Evolutionary conservation across 257 asterid genomes (phyloP).

Genomic region (Penstemon davidsonii): DNA sequence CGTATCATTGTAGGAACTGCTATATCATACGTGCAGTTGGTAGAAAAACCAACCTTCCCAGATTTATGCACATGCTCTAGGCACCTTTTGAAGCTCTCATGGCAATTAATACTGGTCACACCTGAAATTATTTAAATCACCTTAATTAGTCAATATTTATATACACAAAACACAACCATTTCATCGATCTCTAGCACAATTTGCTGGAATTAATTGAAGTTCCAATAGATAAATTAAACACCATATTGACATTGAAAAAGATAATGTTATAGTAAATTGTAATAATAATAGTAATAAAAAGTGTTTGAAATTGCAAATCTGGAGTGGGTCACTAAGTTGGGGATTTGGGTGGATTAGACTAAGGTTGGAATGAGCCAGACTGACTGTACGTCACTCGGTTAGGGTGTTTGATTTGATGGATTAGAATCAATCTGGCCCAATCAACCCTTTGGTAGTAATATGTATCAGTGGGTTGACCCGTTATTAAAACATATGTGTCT

Average conservation of each 20-base stretch:
- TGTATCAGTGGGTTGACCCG: no score
- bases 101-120: constrained; percentile 70
- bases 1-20: constrained; percentile 84
- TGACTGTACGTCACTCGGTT: no score
- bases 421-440: no score
- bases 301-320: not conserved
- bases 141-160: not conserved
- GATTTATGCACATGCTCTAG: constrained; percentile 71
- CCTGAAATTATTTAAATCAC: constrained; percentile 42
- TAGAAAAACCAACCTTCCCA: constrained; percentile 75
- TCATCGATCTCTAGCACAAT: not conserved
- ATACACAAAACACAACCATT: not conserved
- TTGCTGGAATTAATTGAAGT: not conserved
- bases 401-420: no score
- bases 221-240: not conserved
- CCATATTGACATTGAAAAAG: not conserved
- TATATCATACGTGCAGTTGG: constrained; percentile 60
- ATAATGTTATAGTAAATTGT: not conserved
- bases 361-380: no score
- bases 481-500: no score
- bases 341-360: no score
- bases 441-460: no score
- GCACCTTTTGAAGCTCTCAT: constrained; percentile 82
- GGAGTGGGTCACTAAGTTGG: no score
- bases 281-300: not conserved